Conservation (phyloP, 1,284 basidiomycete species). For the Cryptococcus sp. region DNA sequence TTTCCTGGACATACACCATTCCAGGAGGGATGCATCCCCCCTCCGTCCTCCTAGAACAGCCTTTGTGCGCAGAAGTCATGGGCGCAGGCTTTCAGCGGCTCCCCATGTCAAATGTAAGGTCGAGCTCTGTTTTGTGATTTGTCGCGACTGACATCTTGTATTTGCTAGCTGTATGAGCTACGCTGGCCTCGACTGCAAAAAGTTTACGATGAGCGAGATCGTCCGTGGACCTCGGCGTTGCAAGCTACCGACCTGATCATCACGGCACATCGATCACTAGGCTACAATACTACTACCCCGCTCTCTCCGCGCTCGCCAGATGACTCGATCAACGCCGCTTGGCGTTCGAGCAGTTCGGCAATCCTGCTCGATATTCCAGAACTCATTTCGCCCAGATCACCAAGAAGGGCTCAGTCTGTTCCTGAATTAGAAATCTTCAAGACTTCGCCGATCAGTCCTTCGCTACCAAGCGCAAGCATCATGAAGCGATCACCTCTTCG, state of each 20-base stretch:
- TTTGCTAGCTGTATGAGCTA: constrained; percentile 69
- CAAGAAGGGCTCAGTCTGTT: constrained; percentile 7
- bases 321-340: constrained; percentile 33
- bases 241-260: constrained; percentile 17
- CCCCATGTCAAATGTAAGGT: constrained; percentile 59
- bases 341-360: constrained; percentile 30
- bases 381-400: constrained; percentile 11
- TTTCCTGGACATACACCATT: constrained; percentile 62
- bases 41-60: constrained; percentile 61
- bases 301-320: constrained; percentile 16
- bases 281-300: constrained; percentile 19
- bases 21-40: constrained; percentile 60
- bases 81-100: constrained; percentile 79
- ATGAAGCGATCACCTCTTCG: not conserved
- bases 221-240: constrained; percentile 59
- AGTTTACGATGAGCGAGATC: constrained; percentile 62
- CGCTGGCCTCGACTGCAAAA: constrained; percentile 78
- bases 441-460: not conserved
- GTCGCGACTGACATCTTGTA: constrained; percentile 3
- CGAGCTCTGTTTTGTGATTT: not conserved
- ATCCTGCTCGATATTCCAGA: constrained; percentile 12
- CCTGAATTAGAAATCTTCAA: constrained; percentile 3
- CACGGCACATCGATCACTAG: constrained; percentile 33
- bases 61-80: constrained; percentile 70
- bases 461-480: too few species aligned